These are phyloP conservation scores for Apophysomyces sp. DNA, from an alignment of 371 early-diverging fungal species.

Conservation along the genomic window DNA sequence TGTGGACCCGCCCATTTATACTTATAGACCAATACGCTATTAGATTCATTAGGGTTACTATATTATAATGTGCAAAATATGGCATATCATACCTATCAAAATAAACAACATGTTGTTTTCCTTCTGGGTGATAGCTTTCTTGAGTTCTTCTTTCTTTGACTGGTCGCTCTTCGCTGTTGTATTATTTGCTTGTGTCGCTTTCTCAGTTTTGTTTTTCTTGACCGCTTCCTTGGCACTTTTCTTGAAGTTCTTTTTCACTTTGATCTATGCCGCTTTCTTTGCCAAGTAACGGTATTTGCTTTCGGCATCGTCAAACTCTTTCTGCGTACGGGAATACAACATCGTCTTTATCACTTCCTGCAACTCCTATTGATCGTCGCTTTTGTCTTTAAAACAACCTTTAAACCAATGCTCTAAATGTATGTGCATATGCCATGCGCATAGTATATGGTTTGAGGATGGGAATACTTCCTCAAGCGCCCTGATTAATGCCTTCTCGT, in stretches of 20 bases:
- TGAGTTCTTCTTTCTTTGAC: neutral
- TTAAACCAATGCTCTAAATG: neutral
- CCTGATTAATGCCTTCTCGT: neutral
- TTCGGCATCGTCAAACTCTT: neutral
- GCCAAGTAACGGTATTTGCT: neutral
- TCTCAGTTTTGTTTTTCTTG: neutral
- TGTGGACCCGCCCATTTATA: conserved; percentile 8
- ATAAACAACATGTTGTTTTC: neutral
- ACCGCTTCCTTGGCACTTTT: neutral
- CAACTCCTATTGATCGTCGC: neutral
- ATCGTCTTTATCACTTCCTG: neutral
- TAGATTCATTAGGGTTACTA: too few relatives aligned
- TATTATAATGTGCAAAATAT: too few relatives aligned
- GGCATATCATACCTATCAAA: neutral
- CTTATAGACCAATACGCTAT: conserved; percentile 5
- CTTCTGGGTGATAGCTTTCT: neutral
- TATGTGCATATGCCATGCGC: neutral
- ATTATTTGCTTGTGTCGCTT: neutral
- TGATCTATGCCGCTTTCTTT: neutral
- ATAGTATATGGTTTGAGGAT: neutral
- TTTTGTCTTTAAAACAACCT: neutral
- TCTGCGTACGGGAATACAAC: neutral
- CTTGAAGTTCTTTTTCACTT: neutral
- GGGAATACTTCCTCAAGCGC: neutral
- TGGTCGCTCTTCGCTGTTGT: neutral